phyloP scores from a whole-genome alignment of 2,329 filamentous ascomycete genomes.

The Chrysosporium keratinophilum region DNA sequence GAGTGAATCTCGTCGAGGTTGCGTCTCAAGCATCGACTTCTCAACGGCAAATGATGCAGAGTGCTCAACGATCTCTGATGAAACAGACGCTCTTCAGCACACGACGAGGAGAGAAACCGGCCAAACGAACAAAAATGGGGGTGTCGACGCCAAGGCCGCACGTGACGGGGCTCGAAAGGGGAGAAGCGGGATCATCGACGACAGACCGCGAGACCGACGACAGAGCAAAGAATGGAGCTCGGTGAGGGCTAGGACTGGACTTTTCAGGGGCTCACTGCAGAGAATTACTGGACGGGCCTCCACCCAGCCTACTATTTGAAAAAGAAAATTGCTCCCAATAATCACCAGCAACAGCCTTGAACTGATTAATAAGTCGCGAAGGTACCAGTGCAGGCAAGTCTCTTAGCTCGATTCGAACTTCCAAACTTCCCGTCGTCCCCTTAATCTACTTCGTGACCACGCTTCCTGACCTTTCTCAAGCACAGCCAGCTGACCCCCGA shows the following conservation, averaged over 20 bases:
- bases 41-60: not conserved
- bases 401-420: not conserved
- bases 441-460: constrained; percentile 12
- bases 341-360: not conserved
- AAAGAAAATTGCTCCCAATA: not conserved
- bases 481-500: constrained; percentile 4
- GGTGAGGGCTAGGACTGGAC: not conserved
- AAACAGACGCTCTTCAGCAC: not conserved
- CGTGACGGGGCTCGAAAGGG: not conserved
- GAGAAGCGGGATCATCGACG: not conserved
- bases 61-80: not conserved
- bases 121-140: not conserved
- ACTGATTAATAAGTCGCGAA: not conserved
- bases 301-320: not conserved
- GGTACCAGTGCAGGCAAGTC: not conserved
- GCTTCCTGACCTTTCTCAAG: constrained; percentile 2
- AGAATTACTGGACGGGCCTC: not conserved
- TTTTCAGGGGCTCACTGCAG: not conserved
- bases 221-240: not conserved
- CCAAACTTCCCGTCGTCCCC: not conserved
- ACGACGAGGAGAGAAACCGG: not conserved
- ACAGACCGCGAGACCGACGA: not conserved
- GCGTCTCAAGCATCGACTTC: not conserved
- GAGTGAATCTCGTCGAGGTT: not conserved
- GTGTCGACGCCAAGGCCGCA: not conserved